phyloP scores from a whole-genome alignment of 202 grass and related monocot genomes.

The Schoenoplectus tabernaemontani region DNA sequence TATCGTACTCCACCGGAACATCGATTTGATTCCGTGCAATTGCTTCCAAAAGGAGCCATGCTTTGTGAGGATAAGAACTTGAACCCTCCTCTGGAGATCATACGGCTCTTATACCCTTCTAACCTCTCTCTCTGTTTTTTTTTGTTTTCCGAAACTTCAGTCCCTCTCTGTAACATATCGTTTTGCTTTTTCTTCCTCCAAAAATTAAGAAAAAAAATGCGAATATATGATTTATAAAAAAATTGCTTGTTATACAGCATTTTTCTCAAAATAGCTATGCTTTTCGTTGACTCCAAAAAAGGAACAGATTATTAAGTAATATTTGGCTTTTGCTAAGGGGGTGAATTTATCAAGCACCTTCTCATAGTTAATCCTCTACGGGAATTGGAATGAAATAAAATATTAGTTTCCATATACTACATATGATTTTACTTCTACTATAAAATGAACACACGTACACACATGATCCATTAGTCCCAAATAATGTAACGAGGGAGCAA shows the following conservation, averaged over 20 bases:
- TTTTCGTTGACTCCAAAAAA: too few relatives aligned
- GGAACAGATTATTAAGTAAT: neutral
- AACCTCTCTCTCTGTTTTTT: too few relatives aligned
- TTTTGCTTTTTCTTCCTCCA: neutral
- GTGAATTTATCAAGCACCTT: neutral
- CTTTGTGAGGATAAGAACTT: too few relatives aligned
- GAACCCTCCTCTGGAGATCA: too few relatives aligned
- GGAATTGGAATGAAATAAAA: neutral
- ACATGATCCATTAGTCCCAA: too few relatives aligned
- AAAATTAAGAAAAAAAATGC: neutral
- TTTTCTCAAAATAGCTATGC: neutral
- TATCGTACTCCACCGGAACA: too few relatives aligned
- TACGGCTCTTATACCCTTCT: too few relatives aligned
- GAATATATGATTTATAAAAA: neutral
- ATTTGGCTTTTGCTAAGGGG: neutral
- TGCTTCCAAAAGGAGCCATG: too few relatives aligned
- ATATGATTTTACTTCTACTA: neutral
- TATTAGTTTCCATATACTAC: neutral
- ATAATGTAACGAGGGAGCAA: neutral
- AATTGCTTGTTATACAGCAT: neutral
- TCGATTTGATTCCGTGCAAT: too few relatives aligned
- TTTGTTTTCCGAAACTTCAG: too few relatives aligned
- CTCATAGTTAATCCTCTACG: neutral
- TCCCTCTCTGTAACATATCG: too few relatives aligned
- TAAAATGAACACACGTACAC: neutral